A percentile compares a stretch with the other conserved stretches of the same genome.
phyloP scores from a whole-genome alignment of 2,329 filamentous ascomycete genomes.

The Fusarium robinianum region DNA sequence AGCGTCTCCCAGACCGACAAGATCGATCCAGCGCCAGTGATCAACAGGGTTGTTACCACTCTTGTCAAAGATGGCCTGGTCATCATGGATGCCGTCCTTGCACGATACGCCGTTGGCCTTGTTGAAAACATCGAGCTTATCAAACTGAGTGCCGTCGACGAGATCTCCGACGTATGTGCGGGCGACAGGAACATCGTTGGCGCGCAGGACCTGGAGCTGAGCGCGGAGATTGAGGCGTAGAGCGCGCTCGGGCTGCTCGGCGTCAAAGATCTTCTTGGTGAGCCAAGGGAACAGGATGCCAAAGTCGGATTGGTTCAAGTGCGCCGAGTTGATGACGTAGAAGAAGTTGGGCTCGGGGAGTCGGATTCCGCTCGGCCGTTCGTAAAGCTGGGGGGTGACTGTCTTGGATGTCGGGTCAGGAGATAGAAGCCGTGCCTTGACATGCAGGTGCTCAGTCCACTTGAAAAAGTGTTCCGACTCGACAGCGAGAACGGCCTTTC shows the following conservation, averaged over 20 bases:
- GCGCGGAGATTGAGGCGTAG: slow-evolving; percentile 64
- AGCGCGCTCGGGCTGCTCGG: slow-evolving; percentile 61
- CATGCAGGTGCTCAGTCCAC: slow-evolving; percentile 73
- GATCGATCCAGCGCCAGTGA: slow-evolving; percentile 58
- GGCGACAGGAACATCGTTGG: slow-evolving; percentile 53
- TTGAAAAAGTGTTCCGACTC: slow-evolving; percentile 79
- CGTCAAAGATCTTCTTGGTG: slow-evolving; percentile 61
- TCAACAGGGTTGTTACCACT: slow-evolving; percentile 47
- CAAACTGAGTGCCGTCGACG: slow-evolving; percentile 50
- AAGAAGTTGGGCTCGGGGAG: slow-evolving; percentile 68
- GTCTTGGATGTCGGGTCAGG: slow-evolving; percentile 52
- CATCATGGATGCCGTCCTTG: slow-evolving; percentile 50
- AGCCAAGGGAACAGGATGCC: slow-evolving; percentile 79
- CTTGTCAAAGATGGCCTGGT: slow-evolving; percentile 56
- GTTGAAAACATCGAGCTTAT: slow-evolving; percentile 41
- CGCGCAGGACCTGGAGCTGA: slow-evolving; percentile 59
- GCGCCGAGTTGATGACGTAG: slow-evolving; percentile 74
- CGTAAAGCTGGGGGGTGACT: slow-evolving; percentile 49
- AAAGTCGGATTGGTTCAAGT: slow-evolving; percentile 83
- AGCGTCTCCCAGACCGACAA: slow-evolving; percentile 52
- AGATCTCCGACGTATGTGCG: slow-evolving; percentile 56
- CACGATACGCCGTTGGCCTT: slow-evolving; percentile 16
- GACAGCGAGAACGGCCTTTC: slow-evolving; percentile 68
- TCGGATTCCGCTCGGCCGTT: slow-evolving; percentile 48
- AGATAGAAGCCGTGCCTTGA: slow-evolving; percentile 69